Conservation (phyloP, 345 rosid species). For the Eucalyptus microcorys region DNA sequence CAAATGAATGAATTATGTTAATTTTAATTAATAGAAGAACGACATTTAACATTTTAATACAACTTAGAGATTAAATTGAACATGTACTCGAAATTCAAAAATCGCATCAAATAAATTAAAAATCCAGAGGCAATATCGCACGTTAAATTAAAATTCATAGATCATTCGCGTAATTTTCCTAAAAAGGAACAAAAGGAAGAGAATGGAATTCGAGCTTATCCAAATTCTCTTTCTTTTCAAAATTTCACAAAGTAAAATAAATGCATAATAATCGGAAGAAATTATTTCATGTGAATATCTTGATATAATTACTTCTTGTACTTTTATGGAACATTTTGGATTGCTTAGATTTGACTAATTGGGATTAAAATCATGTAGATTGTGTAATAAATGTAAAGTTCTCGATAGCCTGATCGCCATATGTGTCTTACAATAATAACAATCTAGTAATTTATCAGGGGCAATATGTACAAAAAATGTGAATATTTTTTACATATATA, state of each 20-base stretch:
- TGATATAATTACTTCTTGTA: background rate
- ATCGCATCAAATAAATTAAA: background rate
- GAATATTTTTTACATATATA: accelerated
- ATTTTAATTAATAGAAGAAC: background rate
- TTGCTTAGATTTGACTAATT: background rate
- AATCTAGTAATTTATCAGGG: background rate
- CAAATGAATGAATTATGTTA: accelerated
- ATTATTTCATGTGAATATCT: background rate
- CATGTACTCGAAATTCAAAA: accelerated
- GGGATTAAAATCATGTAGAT: background rate
- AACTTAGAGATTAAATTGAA: background rate
- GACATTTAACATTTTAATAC: background rate
- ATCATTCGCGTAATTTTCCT: background rate
- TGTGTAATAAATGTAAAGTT: background rate
- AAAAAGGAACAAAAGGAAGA: too few species aligned
- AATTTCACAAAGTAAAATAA: too few species aligned
- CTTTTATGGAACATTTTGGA: background rate
- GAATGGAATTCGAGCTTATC: background rate
- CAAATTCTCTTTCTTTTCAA: background rate
- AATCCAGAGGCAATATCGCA: background rate
- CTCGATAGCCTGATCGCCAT: background rate
- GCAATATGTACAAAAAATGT: background rate
- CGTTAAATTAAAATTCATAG: accelerated
- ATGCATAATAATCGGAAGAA: background rate
- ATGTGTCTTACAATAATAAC: background rate